Conservation (phyloP, 2,329 filamentous ascomycete species). For the Penicillium concentricum region DNA sequence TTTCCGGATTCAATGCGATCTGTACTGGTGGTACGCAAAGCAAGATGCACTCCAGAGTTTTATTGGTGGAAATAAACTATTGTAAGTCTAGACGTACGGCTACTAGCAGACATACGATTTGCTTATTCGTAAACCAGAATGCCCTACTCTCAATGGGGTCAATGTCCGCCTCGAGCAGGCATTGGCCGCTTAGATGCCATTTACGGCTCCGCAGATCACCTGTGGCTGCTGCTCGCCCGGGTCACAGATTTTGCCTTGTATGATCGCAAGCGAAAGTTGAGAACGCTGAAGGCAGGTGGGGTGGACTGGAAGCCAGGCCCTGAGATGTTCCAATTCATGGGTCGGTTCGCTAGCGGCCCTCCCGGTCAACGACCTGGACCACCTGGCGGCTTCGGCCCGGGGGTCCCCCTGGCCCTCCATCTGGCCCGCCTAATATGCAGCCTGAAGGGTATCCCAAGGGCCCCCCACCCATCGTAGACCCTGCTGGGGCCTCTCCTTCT, state of each 20-base stretch:
- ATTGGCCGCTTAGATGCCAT: constrained; percentile 75
- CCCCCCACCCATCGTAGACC: not conserved
- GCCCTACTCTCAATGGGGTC: constrained; percentile 77
- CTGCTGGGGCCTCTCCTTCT: not conserved
- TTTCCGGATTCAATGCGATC: constrained; percentile 77
- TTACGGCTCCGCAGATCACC: constrained; percentile 85
- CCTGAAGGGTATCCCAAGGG: constrained; percentile 7
- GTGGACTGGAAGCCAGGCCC: constrained; percentile 56
- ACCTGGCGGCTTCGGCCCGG: constrained; percentile 9
- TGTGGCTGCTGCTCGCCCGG: constrained; percentile 77
- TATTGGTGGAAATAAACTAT: constrained; percentile 76
- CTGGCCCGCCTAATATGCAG: constrained; percentile 12
- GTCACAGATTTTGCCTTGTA: constrained; percentile 74
- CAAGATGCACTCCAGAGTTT: constrained; percentile 92
- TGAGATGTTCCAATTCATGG: constrained; percentile 46
- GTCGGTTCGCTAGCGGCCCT: constrained; percentile 25
- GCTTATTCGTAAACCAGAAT: constrained; percentile 56
- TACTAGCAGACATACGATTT: not conserved
- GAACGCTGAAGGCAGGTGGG: constrained; percentile 60
- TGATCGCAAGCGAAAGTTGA: constrained; percentile 76
- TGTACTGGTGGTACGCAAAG: constrained; percentile 96
- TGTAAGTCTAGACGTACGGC: constrained; percentile 60
- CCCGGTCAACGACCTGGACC: constrained; percentile 12
- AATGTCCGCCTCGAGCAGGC: constrained; percentile 80
- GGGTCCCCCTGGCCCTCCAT: constrained; percentile 10